phyloP scores from a whole-genome alignment of 2,329 filamentous ascomycete genomes.

The Arthrocladium fulminans region DNA sequence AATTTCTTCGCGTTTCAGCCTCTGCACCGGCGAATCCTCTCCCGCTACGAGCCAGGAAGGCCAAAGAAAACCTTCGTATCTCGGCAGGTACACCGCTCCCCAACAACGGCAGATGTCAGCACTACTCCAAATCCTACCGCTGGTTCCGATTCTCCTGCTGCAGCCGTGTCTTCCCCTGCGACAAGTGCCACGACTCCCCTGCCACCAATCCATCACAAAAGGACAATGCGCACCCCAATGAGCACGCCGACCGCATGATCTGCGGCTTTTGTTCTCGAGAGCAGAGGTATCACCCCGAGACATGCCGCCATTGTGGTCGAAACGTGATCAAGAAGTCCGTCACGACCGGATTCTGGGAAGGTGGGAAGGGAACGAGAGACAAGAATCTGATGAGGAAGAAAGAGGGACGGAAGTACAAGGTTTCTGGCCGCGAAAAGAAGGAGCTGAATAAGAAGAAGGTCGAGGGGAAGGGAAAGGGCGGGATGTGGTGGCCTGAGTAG shows the following conservation, averaged over 20 bases:
- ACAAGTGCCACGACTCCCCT: constrained; percentile 60
- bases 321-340: constrained; percentile 58
- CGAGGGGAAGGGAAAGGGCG: background rate
- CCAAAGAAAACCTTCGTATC: constrained; percentile 46
- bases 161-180: constrained; percentile 48
- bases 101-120: constrained; percentile 43
- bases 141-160: constrained; percentile 54
- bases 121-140: constrained; percentile 48
- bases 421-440: constrained; percentile 9
- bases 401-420: constrained; percentile 19
- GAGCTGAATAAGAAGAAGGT: constrained; percentile 7
- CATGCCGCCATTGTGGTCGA: constrained; percentile 64
- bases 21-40: constrained; percentile 16
- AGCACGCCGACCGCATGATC: constrained; percentile 78
- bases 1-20: constrained; percentile 61
- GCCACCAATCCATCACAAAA: constrained; percentile 3
- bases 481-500: constrained; percentile 9
- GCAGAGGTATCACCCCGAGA: constrained; percentile 68
- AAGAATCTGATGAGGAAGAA: constrained; percentile 63
- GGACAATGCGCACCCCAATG: constrained; percentile 52
- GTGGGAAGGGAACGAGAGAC: constrained; percentile 72
- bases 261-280: constrained; percentile 71
- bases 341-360: constrained; percentile 71
- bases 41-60: constrained; percentile 10
- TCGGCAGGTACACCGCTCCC: constrained; percentile 47